phyloP scores from a whole-genome alignment of 2,329 filamentous ascomycete genomes.

The Cladophialophora psammophila region DNA sequence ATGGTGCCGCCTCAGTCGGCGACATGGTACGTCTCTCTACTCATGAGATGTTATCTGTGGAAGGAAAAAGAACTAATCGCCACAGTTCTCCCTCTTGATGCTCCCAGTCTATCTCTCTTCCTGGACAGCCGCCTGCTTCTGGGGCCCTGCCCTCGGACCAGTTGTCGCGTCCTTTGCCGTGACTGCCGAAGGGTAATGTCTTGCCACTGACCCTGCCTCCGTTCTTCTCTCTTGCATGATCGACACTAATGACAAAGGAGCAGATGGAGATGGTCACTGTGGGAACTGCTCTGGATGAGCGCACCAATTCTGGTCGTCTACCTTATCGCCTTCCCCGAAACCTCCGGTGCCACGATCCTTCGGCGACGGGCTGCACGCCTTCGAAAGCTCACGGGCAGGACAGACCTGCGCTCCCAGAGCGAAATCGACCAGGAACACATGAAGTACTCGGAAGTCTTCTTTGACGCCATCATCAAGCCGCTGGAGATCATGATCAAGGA shows the following conservation, averaged over 20 bases:
- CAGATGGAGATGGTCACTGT: slow-evolving; percentile 65
- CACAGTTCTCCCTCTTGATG: slow-evolving; percentile 58
- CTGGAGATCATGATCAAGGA: slow-evolving; percentile 66
- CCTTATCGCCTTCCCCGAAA: slow-evolving; percentile 71
- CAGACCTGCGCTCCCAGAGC: slow-evolving; percentile 64
- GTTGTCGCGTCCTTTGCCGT: slow-evolving; percentile 68
- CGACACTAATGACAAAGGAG: not conserved
- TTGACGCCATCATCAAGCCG: slow-evolving; percentile 67
- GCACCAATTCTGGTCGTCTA: slow-evolving; percentile 65
- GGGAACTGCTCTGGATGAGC: slow-evolving; percentile 69
- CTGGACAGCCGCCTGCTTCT: slow-evolving; percentile 59
- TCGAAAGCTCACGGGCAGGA: slow-evolving; percentile 64
- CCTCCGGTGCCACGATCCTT: slow-evolving; percentile 65
- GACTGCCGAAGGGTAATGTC: slow-evolving; percentile 51
- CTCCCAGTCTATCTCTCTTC: slow-evolving; percentile 65
- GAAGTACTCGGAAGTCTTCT: slow-evolving; percentile 50
- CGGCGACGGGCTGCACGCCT: slow-evolving; percentile 66
- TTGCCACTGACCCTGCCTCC: not conserved
- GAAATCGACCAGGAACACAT: slow-evolving; percentile 68
- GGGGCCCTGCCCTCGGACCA: slow-evolving; percentile 65
- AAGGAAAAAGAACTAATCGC: not conserved
- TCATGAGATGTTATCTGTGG: not conserved
- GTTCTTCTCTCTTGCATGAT: not conserved
- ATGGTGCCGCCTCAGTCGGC: slow-evolving; percentile 55
- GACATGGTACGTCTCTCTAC: slow-evolving; percentile 44